These are phyloP conservation scores for Oryza punctata DNA, from an alignment of 176 grass and related monocot species.

Conservation along the genomic window DNA sequence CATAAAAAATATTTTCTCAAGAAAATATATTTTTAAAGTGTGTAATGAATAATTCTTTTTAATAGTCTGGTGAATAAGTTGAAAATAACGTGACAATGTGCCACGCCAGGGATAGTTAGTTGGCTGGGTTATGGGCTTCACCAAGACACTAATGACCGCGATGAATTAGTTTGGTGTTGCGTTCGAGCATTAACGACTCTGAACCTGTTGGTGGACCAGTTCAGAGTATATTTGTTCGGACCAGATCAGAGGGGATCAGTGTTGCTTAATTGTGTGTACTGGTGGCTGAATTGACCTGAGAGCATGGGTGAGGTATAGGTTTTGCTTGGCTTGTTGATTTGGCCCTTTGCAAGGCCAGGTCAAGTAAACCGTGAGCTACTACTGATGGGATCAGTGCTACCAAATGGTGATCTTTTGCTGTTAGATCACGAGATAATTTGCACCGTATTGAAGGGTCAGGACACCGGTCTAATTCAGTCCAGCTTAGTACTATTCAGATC, in stretches of 20 bases:
- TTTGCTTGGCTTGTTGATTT: not conserved
- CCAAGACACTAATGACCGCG: not conserved
- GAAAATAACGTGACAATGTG: too few species aligned
- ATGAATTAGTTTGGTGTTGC: not conserved
- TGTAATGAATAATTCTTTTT: too few species aligned
- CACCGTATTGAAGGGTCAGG: not conserved
- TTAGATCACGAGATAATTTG: not conserved
- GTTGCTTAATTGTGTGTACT: not conserved
- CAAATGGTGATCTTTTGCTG: not conserved
- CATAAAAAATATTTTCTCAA: too few species aligned
- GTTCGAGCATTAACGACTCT: not conserved
- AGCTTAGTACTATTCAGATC: not conserved
- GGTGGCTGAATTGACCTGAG: not conserved
- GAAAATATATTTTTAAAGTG: too few species aligned
- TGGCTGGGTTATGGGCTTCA: not conserved
- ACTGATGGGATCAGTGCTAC: not conserved
- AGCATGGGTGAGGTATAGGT: not conserved
- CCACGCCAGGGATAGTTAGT: too few species aligned
- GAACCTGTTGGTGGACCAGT: not conserved
- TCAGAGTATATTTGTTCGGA: not conserved
- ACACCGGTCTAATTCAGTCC: not conserved
- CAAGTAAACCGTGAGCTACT: not conserved
- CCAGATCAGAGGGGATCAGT: too few species aligned
- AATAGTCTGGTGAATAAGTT: too few species aligned
- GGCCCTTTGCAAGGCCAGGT: not conserved